Evolutionary conservation across 2,329 filamentous ascomycete species (phyloP).

Genomic region (Fusarium papillatum): DNA sequence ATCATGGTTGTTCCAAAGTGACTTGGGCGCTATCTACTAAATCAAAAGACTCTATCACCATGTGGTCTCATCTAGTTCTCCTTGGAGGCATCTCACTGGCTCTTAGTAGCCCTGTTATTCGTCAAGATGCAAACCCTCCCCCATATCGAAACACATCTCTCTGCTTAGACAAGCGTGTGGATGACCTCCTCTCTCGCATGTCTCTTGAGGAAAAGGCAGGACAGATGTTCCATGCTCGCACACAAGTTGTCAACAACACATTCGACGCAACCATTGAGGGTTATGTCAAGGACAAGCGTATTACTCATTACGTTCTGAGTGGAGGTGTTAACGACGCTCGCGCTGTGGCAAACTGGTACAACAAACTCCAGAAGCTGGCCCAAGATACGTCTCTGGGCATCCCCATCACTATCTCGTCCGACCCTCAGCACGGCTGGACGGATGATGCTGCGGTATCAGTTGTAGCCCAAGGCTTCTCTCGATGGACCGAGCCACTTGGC

Average conservation of each 20-base stretch:
- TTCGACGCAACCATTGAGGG: conserved; percentile 32
- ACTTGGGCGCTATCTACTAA: neutral
- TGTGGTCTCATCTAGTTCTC: conserved; percentile 31
- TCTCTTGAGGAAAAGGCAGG: conserved; percentile 62
- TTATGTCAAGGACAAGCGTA: conserved; percentile 33
- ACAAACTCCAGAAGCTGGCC: conserved; percentile 56
- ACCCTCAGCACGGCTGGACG: conserved; percentile 61
- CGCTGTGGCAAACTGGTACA: conserved; percentile 55
- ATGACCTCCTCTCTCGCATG: conserved; percentile 61
- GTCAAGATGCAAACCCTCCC: conserved; percentile 28
- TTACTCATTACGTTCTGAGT: conserved; percentile 61
- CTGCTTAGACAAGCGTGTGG: conserved; percentile 59
- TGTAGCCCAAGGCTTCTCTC: conserved; percentile 57
- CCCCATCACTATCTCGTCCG: conserved; percentile 61
- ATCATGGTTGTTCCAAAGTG: conserved; percentile 6
- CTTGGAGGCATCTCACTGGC: conserved; percentile 25
- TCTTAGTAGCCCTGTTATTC: conserved; percentile 25
- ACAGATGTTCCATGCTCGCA: conserved; percentile 58
- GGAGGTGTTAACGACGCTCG: conserved; percentile 56
- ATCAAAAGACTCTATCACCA: conserved; percentile 1
- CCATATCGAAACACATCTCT: conserved; percentile 30
- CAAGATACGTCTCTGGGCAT: conserved; percentile 62
- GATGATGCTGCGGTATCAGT: conserved; percentile 46
- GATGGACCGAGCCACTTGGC: conserved; percentile 66
- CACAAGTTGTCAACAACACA: conserved; percentile 28